Evolutionary conservation across 257 asterid species (phyloP).

Genomic region (Schizonepeta tenuifolia): DNA sequence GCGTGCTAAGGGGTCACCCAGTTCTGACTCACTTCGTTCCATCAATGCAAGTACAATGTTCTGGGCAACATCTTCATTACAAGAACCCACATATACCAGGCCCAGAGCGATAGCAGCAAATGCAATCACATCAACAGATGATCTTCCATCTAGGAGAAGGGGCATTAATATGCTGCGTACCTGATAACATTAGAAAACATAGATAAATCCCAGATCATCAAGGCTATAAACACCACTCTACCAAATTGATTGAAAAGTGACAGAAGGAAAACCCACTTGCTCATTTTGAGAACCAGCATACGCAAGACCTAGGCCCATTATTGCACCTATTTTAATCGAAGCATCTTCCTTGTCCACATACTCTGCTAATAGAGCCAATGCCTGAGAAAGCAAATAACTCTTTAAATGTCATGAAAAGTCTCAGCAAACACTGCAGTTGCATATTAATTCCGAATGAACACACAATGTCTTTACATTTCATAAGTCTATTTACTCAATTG

Average conservation of each 20-base stretch:
- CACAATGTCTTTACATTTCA: not conserved
- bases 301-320: slow-evolving; percentile 97
- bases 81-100: slow-evolving; percentile 85
- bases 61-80: slow-evolving; percentile 93
- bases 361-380: slow-evolving; percentile 84
- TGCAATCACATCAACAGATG: slow-evolving; percentile 85
- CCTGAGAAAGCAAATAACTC: slow-evolving; percentile 52
- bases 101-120: slow-evolving; percentile 93
- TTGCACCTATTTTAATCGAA: slow-evolving; percentile 85
- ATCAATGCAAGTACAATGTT: slow-evolving; percentile 80
- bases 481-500: not conserved
- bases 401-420: slow-evolving; percentile 22
- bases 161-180: slow-evolving; percentile 68
- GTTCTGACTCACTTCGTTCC: slow-evolving; percentile 88
- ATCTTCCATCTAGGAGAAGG: slow-evolving; percentile 71
- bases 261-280: slow-evolving; percentile 51
- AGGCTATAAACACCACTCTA: not conserved
- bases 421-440: not conserved
- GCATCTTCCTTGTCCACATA: slow-evolving; percentile 79
- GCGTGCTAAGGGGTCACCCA: slow-evolving; percentile 85
- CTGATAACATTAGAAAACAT: slow-evolving; percentile 45
- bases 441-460: slow-evolving; percentile 13
- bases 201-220: slow-evolving; percentile 16
- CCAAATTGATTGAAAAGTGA: slow-evolving; percentile 4
- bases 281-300: slow-evolving; percentile 93